Evolutionary conservation across 2,329 filamentous ascomycete genomes (phyloP).

Genomic region (Dactylellina leptospora): DNA sequence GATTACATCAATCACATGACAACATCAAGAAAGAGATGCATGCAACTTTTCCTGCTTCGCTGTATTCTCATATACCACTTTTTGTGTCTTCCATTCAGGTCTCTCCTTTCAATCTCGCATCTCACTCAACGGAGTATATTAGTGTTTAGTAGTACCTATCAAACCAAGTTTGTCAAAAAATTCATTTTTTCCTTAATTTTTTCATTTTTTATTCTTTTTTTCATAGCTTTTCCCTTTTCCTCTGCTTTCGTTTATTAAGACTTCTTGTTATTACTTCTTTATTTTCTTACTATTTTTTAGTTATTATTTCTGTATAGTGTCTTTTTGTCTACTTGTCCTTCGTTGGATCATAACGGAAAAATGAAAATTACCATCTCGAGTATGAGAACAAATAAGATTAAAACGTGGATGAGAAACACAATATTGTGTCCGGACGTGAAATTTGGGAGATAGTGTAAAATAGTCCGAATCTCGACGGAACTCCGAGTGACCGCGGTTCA

Average conservation of each 20-base stretch:
- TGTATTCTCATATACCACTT: constrained; percentile 1
- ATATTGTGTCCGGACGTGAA: no score
- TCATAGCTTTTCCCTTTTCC: neutral
- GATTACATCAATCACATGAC: no score
- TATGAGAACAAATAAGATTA: no score
- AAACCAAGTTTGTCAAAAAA: no score
- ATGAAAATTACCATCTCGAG: no score
- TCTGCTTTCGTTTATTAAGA: neutral
- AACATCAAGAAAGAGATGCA: no score
- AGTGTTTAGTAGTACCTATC: constrained; percentile 7
- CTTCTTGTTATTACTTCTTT: neutral
- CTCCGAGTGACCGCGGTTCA: no score
- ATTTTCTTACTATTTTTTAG: neutral
- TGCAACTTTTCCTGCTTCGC: no score
- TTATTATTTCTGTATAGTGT: neutral
- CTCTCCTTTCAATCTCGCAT: constrained; percentile 12
- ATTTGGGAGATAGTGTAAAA: no score
- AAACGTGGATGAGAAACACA: no score
- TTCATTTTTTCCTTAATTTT: neutral
- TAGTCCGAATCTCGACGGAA: no score
- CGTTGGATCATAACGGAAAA: no score
- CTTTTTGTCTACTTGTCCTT: neutral
- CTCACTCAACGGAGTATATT: constrained; percentile 9
- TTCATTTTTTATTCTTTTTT: neutral
- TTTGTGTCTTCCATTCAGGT: neutral